Evolutionary conservation across 306 rosid species (phyloP).

Genomic region (Glycine soja): DNA sequence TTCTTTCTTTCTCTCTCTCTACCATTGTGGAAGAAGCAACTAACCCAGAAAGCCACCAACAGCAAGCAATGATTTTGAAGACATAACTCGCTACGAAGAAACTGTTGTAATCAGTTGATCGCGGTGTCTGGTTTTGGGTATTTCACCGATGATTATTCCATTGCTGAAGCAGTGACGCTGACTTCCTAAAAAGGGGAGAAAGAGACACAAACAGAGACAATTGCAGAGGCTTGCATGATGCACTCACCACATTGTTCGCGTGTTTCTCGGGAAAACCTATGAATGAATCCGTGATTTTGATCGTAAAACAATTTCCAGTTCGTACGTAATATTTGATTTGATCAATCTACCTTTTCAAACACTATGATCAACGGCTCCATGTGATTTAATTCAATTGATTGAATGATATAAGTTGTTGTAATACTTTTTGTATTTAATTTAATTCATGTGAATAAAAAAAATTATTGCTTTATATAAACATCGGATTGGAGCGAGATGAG

Average conservation of each 20-base stretch:
- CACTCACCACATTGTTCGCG: conserved; percentile 28
- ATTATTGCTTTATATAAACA: too few relatives aligned
- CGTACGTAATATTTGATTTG: neutral
- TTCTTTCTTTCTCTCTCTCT: conserved; percentile 10
- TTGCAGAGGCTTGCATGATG: conserved; percentile 38
- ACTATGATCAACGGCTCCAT: conserved; percentile 25
- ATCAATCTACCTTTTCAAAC: neutral
- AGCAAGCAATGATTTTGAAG: conserved; percentile 40
- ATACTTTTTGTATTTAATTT: too few relatives aligned
- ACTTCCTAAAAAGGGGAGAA: neutral
- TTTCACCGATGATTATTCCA: conserved; percentile 18
- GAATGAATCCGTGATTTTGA: neutral
- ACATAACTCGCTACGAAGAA: neutral
- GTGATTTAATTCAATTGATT: too few relatives aligned
- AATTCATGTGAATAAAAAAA: too few relatives aligned
- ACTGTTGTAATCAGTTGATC: conserved; percentile 9
- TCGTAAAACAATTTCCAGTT: conserved; percentile 18
- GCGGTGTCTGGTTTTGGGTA: conserved; percentile 16
- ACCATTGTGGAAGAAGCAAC: conserved; percentile 6
- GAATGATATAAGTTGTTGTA: too few relatives aligned
- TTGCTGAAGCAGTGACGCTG: conserved; percentile 39
- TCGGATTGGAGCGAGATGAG: neutral
- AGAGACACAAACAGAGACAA: neutral
- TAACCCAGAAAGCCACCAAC: conserved; percentile 40
- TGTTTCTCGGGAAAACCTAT: conserved; percentile 25